phyloP scores from a whole-genome alignment of 2,329 filamentous ascomycete species.

The Tolypocladium endophyticum region DNA sequence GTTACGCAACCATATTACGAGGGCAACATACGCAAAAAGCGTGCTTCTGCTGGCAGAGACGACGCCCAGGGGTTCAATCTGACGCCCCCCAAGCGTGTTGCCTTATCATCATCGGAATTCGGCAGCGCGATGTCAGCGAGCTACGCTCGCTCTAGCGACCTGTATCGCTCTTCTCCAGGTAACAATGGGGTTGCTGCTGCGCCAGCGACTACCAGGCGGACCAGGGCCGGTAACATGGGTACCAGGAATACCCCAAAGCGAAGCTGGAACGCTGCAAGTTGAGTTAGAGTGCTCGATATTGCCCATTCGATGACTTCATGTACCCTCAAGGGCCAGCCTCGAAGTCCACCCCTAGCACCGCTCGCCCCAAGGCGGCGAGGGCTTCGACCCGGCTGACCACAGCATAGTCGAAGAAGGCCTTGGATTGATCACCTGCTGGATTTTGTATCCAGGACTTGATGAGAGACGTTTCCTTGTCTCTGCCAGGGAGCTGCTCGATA shows the following conservation, averaged over 20 bases:
- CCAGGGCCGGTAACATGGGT: neutral
- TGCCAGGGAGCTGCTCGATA: constrained; percentile 33
- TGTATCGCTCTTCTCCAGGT: constrained; percentile 9
- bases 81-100: constrained; percentile 12
- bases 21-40: constrained; percentile 8
- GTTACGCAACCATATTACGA: constrained; percentile 2
- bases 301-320: neutral
- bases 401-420: constrained; percentile 37
- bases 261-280: constrained; percentile 4
- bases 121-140: constrained; percentile 4
- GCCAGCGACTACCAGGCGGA: constrained; percentile 1
- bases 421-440: constrained; percentile 26
- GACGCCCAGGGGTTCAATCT: constrained; percentile 5
- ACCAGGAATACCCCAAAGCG: constrained; percentile 1
- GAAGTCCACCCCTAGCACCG: constrained; percentile 32
- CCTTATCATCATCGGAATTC: constrained; percentile 11
- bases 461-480: constrained; percentile 31
- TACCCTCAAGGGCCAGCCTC: constrained; percentile 1
- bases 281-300: neutral
- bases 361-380: constrained; percentile 34
- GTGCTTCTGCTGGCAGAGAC: constrained; percentile 7
- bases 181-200: neutral
- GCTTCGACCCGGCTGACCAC: constrained; percentile 35
- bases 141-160: constrained; percentile 3
- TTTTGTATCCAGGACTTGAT: constrained; percentile 33